Evolutionary conservation across 73 alveolate species (phyloP).

Genomic region (Effrenium voratum): DNA sequence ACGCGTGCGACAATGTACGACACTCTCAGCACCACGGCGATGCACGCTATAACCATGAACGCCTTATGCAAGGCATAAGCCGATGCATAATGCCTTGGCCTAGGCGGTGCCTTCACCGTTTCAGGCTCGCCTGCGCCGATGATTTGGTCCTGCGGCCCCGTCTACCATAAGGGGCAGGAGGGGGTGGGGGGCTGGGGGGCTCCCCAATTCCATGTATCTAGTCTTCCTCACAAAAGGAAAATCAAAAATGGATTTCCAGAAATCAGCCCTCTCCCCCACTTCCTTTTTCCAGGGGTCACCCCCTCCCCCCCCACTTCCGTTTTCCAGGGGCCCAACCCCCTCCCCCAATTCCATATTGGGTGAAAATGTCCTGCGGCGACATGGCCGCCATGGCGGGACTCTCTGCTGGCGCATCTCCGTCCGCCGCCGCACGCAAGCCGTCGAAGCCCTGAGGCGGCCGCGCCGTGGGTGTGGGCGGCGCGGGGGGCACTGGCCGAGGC

Average conservation of each 20-base stretch:
- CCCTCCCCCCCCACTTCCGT: background rate
- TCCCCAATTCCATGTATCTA: background rate
- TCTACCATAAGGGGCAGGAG: too few species aligned
- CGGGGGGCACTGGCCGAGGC: constrained; percentile 41
- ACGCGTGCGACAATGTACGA: constrained; percentile 69
- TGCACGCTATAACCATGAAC: constrained; percentile 42
- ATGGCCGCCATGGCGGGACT: constrained; percentile 23
- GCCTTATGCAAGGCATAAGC: constrained; percentile 71
- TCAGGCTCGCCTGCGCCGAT: background rate
- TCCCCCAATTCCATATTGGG: too few species aligned
- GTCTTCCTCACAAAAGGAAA: background rate
- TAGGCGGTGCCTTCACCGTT: background rate
- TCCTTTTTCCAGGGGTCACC: background rate
- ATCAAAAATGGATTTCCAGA: too few species aligned
- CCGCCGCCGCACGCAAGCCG: background rate
- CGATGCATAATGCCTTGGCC: constrained; percentile 79
- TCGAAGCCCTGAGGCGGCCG: constrained; percentile 43
- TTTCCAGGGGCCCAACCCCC: background rate
- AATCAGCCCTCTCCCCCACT: background rate
- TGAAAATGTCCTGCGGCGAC: too few species aligned
- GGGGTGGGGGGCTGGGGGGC: background rate
- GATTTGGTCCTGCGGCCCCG: background rate
- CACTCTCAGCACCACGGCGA: constrained; percentile 60
- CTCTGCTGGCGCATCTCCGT: background rate
- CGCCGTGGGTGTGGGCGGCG: constrained; percentile 52